A percentile compares a stretch with the other conserved stretches of the same genome.
Conservation (phyloP, 2,329 filamentous ascomycete genomes). For the Xylaria digitata region DNA sequence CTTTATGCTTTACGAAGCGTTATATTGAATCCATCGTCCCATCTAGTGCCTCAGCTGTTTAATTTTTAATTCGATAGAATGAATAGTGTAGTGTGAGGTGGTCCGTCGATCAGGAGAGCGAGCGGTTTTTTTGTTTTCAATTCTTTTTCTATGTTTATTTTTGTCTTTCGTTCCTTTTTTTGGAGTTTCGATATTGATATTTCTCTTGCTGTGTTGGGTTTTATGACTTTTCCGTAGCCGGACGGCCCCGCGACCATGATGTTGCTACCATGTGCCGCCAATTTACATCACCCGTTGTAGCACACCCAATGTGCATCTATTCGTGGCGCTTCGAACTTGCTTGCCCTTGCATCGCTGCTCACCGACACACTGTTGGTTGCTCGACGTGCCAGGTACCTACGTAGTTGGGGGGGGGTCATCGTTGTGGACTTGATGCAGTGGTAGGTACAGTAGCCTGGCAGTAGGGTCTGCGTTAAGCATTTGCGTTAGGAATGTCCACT, state of each 20-base stretch:
- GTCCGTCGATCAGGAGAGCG: constrained; percentile 33
- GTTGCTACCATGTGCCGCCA: constrained; percentile 5
- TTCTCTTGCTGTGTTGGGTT: not conserved
- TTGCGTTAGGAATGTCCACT: constrained; percentile 6
- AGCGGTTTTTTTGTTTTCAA: constrained; percentile 6
- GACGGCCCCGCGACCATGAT: constrained; percentile 11
- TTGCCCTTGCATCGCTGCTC: constrained; percentile 19
- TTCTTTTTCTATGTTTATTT: not conserved
- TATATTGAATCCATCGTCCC: constrained; percentile 32
- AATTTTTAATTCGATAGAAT: constrained; percentile 10
- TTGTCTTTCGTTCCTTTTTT: not conserved
- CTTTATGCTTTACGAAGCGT: constrained; percentile 14
- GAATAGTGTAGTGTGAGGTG: constrained; percentile 19
- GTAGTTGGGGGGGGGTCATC: constrained; percentile 4
- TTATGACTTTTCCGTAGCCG: not conserved
- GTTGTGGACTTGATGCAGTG: constrained; percentile 11
- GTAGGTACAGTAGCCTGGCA: constrained; percentile 22
- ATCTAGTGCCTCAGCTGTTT: constrained; percentile 29
- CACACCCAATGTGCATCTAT: constrained; percentile 5
- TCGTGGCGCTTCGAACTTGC: constrained; percentile 9
- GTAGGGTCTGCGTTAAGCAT: not conserved
- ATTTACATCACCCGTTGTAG: not conserved
- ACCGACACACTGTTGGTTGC: constrained; percentile 29
- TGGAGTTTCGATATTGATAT: no score
- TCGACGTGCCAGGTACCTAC: constrained; percentile 6